Evolutionary conservation across 179 eudicot species (phyloP).

Genomic region (Actinidia arguta): DNA sequence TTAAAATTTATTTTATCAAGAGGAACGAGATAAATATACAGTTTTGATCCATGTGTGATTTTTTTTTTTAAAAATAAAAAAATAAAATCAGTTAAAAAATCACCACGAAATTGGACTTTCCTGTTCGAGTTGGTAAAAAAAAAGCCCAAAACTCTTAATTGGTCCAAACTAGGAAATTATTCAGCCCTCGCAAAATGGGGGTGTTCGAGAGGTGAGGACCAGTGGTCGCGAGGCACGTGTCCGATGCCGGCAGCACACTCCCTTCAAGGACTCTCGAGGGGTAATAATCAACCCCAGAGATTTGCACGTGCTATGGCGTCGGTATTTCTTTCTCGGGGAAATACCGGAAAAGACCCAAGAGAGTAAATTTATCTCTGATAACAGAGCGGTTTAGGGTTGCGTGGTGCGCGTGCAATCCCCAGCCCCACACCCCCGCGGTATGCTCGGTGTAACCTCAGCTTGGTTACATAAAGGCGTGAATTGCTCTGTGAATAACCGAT

Average conservation of each 20-base stretch:
- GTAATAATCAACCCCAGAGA: not conserved
- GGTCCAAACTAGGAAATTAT: too few relatives aligned
- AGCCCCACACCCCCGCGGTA: constrained; percentile 8
- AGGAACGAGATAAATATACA: too few relatives aligned
- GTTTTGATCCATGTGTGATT: too few relatives aligned
- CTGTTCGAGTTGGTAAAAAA: too few relatives aligned
- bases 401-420: not conserved
- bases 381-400: constrained; percentile 12
- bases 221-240: constrained; percentile 1
- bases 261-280: constrained; percentile 8
- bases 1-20: too few relatives aligned
- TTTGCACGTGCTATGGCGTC: not conserved
- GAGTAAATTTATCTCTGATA: not conserved
- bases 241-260: not conserved
- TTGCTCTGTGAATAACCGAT: not conserved
- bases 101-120: too few relatives aligned
- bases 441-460: not conserved
- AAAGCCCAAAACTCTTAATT: too few relatives aligned
- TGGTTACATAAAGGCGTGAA: not conserved
- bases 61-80: too few relatives aligned
- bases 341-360: not conserved
- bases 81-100: too few relatives aligned
- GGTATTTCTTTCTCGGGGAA: constrained; percentile 6
- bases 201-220: constrained; percentile 16
- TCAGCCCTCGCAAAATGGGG: constrained; percentile 5